Percentiles rank a stretch among this genome's conserved stretches.
Evolutionary conservation across 148 eudicot genomes (phyloP).

Genomic region (Silene conica): DNA sequence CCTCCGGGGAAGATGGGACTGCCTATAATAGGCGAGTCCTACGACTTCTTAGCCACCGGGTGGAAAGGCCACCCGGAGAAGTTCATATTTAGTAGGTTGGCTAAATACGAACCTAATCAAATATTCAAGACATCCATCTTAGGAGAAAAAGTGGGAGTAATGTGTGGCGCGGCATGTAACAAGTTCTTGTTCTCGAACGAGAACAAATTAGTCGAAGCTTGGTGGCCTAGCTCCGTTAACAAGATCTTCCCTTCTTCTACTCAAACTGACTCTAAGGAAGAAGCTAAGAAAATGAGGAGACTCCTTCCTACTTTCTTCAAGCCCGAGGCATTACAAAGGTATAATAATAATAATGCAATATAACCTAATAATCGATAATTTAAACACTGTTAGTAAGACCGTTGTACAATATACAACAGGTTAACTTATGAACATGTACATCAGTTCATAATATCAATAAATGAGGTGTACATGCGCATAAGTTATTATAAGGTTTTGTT

Average conservation of each 20-base stretch:
- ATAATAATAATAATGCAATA: neutral
- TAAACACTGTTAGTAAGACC: too few species aligned
- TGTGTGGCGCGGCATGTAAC: constrained; percentile 33
- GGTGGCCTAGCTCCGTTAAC: constrained; percentile 39
- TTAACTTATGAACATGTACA: too few species aligned
- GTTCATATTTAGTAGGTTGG: constrained; percentile 32
- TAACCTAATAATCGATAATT: too few species aligned
- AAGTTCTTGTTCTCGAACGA: constrained; percentile 42
- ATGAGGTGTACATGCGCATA: too few species aligned
- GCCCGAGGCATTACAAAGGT: constrained; percentile 36
- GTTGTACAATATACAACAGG: neutral
- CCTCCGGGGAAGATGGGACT: constrained; percentile 38
- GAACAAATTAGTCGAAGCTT: constrained; percentile 28
- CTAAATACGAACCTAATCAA: constrained; percentile 21
- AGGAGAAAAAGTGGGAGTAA: constrained; percentile 25
- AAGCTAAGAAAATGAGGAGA: constrained; percentile 31
- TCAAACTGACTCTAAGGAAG: constrained; percentile 22
- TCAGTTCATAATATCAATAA: too few species aligned
- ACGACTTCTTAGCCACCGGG: constrained; percentile 28
- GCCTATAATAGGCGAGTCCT: constrained; percentile 36
- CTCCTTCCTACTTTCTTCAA: constrained; percentile 35
- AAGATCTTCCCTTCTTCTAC: constrained; percentile 31
- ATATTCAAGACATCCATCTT: constrained; percentile 33
- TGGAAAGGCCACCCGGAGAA: constrained; percentile 43
- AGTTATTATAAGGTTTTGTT: too few species aligned